Evolutionary conservation across 139 green algal species (phyloP).

Genomic region (Raphidocelis subcapitata): DNA sequence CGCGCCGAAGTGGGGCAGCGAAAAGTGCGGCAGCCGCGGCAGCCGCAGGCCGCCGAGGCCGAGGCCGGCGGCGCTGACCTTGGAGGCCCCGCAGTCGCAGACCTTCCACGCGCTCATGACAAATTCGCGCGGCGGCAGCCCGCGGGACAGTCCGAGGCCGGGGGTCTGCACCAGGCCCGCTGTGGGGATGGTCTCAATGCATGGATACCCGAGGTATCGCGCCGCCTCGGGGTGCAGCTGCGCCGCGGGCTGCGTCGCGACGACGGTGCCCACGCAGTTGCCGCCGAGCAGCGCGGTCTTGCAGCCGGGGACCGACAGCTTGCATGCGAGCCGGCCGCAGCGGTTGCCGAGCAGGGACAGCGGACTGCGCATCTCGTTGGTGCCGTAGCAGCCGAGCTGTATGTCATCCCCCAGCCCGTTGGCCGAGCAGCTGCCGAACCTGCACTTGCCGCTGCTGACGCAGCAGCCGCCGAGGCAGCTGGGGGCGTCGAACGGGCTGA

Average conservation of each 20-base stretch:
- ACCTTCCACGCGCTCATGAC: too few species aligned
- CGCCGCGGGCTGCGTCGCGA: too few species aligned
- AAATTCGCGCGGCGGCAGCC: not conserved
- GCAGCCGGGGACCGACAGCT: slow-evolving; percentile 25
- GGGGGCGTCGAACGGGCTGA: not conserved
- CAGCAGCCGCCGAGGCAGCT: slow-evolving; percentile 23
- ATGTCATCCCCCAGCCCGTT: not conserved
- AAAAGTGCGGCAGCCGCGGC: too few species aligned
- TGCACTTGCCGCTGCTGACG: slow-evolving; percentile 24
- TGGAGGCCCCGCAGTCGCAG: too few species aligned
- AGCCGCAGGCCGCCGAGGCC: too few species aligned
- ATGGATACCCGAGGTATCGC: too few species aligned
- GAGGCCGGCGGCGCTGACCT: too few species aligned
- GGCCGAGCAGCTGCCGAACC: not conserved
- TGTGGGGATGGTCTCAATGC: too few species aligned
- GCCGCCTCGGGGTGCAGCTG: too few species aligned
- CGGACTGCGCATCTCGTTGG: slow-evolving; percentile 14
- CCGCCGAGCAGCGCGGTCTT: slow-evolving; percentile 10
- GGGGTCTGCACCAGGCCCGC: too few species aligned
- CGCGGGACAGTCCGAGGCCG: too few species aligned
- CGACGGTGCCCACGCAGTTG: slow-evolving; percentile 15
- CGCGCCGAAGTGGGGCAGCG: too few species aligned
- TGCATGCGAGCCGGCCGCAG: slow-evolving; percentile 22
- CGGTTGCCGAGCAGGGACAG: slow-evolving; percentile 13
- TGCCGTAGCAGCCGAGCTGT: slow-evolving; percentile 21